A percentile compares a stretch with the other conserved stretches of the same genome.
Evolutionary conservation across 1,139 yeast species (phyloP).

Genomic region (Blastobotrys buckinghamii): DNA sequence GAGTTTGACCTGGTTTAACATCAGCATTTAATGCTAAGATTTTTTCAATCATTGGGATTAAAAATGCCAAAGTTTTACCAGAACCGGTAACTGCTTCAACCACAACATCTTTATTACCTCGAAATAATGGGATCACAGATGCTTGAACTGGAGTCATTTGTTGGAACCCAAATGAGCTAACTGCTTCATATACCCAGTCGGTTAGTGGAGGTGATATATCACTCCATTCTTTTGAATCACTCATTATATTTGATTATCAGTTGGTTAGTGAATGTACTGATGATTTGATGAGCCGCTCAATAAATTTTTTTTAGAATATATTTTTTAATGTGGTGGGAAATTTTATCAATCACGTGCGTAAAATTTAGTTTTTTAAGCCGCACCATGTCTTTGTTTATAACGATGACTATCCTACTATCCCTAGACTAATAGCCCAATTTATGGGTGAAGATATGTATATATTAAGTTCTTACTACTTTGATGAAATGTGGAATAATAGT

Average conservation of each 20-base stretch:
- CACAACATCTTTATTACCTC: slow-evolving; percentile 90
- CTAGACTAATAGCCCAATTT: no score
- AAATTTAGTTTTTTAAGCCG: slow-evolving; percentile 4
- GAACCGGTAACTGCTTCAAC: slow-evolving; percentile 96
- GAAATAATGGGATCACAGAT: slow-evolving; percentile 79
- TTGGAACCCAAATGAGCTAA: slow-evolving; percentile 65
- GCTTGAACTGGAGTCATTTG: slow-evolving; percentile 98
- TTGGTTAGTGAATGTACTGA: not conserved
- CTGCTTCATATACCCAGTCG: slow-evolving; percentile 47
- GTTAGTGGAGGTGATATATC: slow-evolving; percentile 25
- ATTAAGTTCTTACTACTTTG: no score
- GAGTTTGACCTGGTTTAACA: slow-evolving; percentile 48
- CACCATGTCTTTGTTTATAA: not conserved
- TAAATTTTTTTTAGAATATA: no score
- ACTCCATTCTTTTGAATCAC: slow-evolving; percentile 27
- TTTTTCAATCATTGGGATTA: slow-evolving; percentile 74
- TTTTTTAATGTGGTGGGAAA: not conserved
- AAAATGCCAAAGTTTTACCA: slow-evolving; percentile 87
- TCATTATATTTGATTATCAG: slow-evolving; percentile 4
- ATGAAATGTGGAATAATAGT: no score
- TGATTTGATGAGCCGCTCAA: no score
- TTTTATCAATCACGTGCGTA: no score
- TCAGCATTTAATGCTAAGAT: slow-evolving; percentile 34
- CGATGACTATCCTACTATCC: no score
- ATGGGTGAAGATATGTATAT: no score